Percentiles rank a stretch among this genome's conserved stretches.
phyloP scores from a whole-genome alignment of 805 yeast species.

The Wickerhamiella parazyma region DNA sequence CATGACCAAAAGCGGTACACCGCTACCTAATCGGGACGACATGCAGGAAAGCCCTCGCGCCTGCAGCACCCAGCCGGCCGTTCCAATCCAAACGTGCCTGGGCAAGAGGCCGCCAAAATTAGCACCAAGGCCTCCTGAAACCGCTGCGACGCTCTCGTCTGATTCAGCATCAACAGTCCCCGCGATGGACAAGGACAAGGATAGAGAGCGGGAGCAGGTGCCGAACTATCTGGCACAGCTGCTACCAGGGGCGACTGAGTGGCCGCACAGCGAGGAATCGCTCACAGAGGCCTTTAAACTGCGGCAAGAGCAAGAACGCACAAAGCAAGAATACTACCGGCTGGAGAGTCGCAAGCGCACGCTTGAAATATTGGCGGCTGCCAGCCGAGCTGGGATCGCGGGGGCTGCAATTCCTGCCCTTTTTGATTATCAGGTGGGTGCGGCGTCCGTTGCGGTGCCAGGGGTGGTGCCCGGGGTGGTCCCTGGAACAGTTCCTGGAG shows the following conservation, averaged over 20 bases:
- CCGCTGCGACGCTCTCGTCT: background rate
- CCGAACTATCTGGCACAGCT: slow-evolving; percentile 19
- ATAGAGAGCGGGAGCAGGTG: background rate
- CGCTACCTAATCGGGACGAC: background rate
- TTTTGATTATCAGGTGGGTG: slow-evolving; percentile 27
- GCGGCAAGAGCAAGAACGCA: slow-evolving; percentile 59
- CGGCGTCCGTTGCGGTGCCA: background rate
- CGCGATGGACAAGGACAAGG: background rate
- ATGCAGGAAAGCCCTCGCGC: background rate
- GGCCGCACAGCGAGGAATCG: slow-evolving; percentile 47
- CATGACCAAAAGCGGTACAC: background rate
- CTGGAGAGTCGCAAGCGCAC: slow-evolving; percentile 49
- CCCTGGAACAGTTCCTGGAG: slow-evolving; percentile 14
- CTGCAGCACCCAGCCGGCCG: background rate
- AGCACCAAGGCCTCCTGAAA: background rate
- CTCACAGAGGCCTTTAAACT: slow-evolving; percentile 45
- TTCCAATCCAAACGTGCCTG: background rate
- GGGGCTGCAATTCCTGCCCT: slow-evolving; percentile 46
- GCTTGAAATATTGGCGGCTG: slow-evolving; percentile 47
- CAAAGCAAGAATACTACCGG: slow-evolving; percentile 66
- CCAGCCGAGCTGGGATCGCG: slow-evolving; percentile 51
- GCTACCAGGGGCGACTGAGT: slow-evolving; percentile 39
- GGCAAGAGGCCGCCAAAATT: background rate
- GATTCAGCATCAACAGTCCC: background rate
- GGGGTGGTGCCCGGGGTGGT: background rate